Evolutionary conservation across 495 filamentous ascomycete genomes (phyloP), one percentile per base, ranked within the genome.

Genomic region (Aspergillus hancockii): DNA sequence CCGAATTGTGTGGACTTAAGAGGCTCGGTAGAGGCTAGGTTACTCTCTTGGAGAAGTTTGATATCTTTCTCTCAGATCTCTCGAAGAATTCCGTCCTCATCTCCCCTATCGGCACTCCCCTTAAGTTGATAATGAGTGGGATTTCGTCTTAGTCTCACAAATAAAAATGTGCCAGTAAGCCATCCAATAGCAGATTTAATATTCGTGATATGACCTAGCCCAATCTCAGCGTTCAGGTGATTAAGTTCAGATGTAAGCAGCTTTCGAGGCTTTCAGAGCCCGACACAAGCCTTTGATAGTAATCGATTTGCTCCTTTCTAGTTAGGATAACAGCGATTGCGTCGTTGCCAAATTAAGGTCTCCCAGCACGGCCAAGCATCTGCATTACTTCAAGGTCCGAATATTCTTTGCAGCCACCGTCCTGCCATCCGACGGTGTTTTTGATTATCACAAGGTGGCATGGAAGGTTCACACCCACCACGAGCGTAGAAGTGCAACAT

Each of bases 221-320:
- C 89, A 43, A 97, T 91, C 66, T 98, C 94, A 0, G 93, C 93
- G 70, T 98, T 98, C 61, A 98, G 71, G 70, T 97, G 93, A 97
- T 90, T 2, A 98, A 76, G 62, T 96, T 92, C 36, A 86, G 79
- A 74, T 98, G 93, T 16, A 98, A 79, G 30, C 84, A 85, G 71
- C 94, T 98, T 67, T 98, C 94, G 1, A 98, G 75, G 16, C 86
- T 80, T 64, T 97, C 89, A 23, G 89, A 82, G 0, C 93, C 94
- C 1, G 89, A 88, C 6, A 93, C 84, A 77, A 98, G 88, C 63
- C 77, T 88, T 64, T 97, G 86, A 67, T 97, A 98, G 34, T 86
- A 83, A 21, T 75, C 54, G 6, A 85, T 85, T 30, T 90, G 90
- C 19, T 87, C 77, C 10, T 74, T 77, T 23, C 85, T 82, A 0